Evolutionary conservation across 306 rosid species (phyloP), one percentile per base, ranked within the genome.

Genomic region (Crotalaria pallida): DNA sequence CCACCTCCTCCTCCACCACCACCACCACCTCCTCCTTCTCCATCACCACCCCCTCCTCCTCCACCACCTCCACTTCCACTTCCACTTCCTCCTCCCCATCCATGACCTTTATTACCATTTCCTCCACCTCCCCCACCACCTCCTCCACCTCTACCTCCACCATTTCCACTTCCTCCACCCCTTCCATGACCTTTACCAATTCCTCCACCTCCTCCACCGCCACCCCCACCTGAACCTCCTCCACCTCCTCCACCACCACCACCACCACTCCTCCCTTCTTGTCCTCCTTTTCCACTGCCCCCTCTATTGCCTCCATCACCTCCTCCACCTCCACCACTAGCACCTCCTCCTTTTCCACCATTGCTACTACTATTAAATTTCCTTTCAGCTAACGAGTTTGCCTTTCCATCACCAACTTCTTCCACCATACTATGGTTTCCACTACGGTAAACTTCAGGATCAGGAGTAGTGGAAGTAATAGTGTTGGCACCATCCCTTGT

Each of bases 361-460:
- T 27, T 55, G 5, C 51, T 51, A 16, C 51, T 51, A 16, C 23
- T 13, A 55, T 41, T 55, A 9, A 27, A 17, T 11, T 77, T 81
- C 47, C 51, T 72, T 55, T 22, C 72, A 19, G 29, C 76, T 19
- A 63, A 79, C 2, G 71, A 66, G 57, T 73, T 45, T 12, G 5
- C 43, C 52, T 60, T 27, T n/a, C 34, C 50, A 10, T 15, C 68
- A 21, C 36, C n/a, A 65, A 55, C 31, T 15, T 33, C 67, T 47
- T 53, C 48, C 21, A 19, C 12, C 16, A 53, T 8, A 65, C 40
- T 34, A 15, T 9, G 22, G 31, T 40, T 40, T 40, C 17, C 33
- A 1, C n/a, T n/a, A 24, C 0, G 47, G 58, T 60, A 55, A 65
- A 56, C 56, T 26, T 64, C 13, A 57, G 4, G 48, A 52, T 10